A percentile compares a stretch with the other conserved stretches of the same genome.
phyloP scores from a whole-genome alignment of 2,329 filamentous ascomycete species.

The Purpureocillium lavendulum region DNA sequence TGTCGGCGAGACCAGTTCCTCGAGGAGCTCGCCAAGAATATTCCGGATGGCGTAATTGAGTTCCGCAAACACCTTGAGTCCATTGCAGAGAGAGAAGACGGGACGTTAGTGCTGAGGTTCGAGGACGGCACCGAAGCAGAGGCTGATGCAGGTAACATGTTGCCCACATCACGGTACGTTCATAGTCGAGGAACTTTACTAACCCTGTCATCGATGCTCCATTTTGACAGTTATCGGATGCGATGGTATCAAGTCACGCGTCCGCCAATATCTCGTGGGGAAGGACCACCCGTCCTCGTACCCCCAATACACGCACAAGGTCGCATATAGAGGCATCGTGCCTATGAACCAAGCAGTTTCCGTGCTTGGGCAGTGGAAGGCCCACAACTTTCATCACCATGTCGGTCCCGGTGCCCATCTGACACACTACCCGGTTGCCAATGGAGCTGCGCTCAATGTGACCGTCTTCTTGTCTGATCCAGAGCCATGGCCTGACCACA shows the following conservation, averaged over 20 bases:
- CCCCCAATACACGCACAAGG: conserved; percentile 42
- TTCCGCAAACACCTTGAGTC: conserved; percentile 27
- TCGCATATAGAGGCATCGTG: conserved; percentile 42
- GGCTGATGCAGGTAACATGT: conserved; percentile 12
- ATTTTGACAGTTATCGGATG: conserved; percentile 43
- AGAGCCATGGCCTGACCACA: not conserved
- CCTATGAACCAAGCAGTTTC: conserved; percentile 43
- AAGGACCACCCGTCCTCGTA: conserved; percentile 25
- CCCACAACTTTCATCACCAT: conserved; percentile 12
- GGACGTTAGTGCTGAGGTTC: conserved; percentile 23
- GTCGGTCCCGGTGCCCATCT: not conserved
- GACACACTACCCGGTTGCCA: not conserved
- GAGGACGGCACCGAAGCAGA: conserved; percentile 27
- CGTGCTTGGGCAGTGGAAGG: conserved; percentile 32
- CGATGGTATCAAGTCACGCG: conserved; percentile 55
- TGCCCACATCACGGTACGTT: not conserved
- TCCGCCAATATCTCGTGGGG: conserved; percentile 40
- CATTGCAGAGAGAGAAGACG: conserved; percentile 15
- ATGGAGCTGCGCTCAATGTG: not conserved
- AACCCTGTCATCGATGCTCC: too few relatives aligned
- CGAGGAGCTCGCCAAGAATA: conserved; percentile 27
- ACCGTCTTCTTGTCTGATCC: not conserved
- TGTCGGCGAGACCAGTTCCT: conserved; percentile 27
- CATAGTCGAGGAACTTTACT: too few relatives aligned
- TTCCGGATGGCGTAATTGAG: conserved; percentile 21